Evolutionary conservation across 441 rosid genomes (phyloP).

Genomic region (Biscutella auriculata): DNA sequence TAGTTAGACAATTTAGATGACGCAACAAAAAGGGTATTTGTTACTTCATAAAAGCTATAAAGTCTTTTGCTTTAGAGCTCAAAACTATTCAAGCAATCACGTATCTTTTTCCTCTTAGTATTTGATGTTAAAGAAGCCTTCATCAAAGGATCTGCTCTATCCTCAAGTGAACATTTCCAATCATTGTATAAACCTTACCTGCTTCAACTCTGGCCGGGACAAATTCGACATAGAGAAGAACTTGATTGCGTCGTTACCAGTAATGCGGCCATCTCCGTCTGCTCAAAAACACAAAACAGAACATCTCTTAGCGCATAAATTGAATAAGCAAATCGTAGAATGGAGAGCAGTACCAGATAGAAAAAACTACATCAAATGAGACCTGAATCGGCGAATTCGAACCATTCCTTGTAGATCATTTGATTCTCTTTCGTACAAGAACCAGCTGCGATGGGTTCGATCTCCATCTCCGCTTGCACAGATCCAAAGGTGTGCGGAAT

Average conservation of each 20-base stretch:
- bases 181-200: constrained; percentile 26
- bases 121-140: neutral
- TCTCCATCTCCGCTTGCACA: constrained; percentile 43
- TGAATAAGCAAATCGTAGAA: neutral
- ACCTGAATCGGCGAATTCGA: constrained; percentile 74
- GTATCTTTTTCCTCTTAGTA: neutral
- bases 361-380: neutral
- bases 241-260: constrained; percentile 80
- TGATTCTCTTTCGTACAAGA: constrained; percentile 72
- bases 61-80: neutral
- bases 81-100: neutral
- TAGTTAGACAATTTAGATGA: neutral
- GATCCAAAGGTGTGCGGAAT: neutral
- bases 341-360: neutral
- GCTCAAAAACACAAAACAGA: constrained; percentile 7
- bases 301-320: neutral
- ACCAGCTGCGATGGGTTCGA: constrained; percentile 43
- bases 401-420: constrained; percentile 73
- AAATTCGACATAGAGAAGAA: constrained; percentile 72
- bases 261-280: constrained; percentile 82
- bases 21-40: neutral
- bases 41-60: neutral
- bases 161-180: neutral
- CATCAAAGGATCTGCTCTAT: neutral
- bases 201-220: constrained; percentile 72